phyloP scores from a whole-genome alignment of 1,284 basidiomycete genomes.

The Moniliella sp. region DNA sequence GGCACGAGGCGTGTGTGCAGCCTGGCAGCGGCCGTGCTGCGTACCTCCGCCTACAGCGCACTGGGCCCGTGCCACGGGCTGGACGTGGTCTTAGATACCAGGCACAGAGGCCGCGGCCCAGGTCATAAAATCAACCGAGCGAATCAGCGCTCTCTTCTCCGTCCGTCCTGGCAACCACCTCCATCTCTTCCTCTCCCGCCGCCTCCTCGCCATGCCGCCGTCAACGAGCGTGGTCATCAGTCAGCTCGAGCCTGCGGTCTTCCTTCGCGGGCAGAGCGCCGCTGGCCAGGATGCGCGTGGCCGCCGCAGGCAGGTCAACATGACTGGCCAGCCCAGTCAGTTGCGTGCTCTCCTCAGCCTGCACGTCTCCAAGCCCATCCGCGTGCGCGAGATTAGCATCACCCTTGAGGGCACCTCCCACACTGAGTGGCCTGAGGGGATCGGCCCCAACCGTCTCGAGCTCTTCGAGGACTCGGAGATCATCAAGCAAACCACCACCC shows the following conservation, averaged over 20 bases:
- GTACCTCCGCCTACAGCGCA: no score
- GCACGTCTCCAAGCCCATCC: slow-evolving; percentile 56
- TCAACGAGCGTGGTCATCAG: no score
- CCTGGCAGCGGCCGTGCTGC: no score
- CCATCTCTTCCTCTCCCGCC: no score
- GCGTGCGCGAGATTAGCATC: slow-evolving; percentile 64
- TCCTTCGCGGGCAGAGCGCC: slow-evolving; percentile 20
- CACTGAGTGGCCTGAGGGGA: slow-evolving; percentile 65
- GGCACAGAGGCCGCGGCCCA: no score
- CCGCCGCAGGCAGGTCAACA: slow-evolving; percentile 11
- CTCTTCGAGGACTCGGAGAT: slow-evolving; percentile 58
- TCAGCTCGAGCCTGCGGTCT: slow-evolving; percentile 28
- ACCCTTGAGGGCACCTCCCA: slow-evolving; percentile 49
- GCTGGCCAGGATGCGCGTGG: slow-evolving; percentile 12
- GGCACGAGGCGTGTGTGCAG: no score
- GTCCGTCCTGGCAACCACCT: no score
- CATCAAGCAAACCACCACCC: slow-evolving; percentile 50
- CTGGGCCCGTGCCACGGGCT: no score
- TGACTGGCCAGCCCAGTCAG: slow-evolving; percentile 48
- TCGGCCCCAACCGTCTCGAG: slow-evolving; percentile 57
- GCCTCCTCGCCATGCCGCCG: no score
- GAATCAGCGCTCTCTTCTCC: no score
- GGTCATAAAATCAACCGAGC: no score
- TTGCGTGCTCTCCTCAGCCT: slow-evolving; percentile 70
- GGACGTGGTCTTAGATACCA: no score